A percentile compares a stretch with the other conserved stretches of the same genome.
Evolutionary conservation across 1,284 basidiomycete genomes (phyloP).

Genomic region (Afroboletus lepidellus): DNA sequence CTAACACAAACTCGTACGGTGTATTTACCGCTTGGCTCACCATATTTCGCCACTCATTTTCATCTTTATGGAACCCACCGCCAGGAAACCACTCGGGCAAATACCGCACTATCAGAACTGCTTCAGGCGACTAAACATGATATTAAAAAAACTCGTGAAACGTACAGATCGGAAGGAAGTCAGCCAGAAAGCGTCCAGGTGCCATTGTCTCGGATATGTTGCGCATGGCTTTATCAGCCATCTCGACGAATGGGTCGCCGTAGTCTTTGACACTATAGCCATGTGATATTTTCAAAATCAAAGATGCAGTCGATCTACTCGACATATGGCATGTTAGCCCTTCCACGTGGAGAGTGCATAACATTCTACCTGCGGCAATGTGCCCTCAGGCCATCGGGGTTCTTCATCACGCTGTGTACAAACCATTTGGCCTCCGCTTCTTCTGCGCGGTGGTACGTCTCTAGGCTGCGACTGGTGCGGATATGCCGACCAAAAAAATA

Average conservation of each 20-base stretch:
- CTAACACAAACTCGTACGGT: conserved; percentile 1
- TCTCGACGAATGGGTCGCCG: neutral
- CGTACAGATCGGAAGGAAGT: conserved; percentile 29
- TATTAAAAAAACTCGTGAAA: too few relatives aligned
- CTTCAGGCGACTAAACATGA: too few relatives aligned
- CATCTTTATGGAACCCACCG: too few relatives aligned
- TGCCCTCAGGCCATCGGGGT: neutral
- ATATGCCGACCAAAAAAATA: conserved; percentile 12
- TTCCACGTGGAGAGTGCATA: neutral
- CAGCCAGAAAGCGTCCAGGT: conserved; percentile 26
- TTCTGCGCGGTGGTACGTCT: neutral
- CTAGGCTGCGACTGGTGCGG: conserved; percentile 16
- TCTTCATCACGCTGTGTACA: neutral
- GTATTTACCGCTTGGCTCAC: neutral
- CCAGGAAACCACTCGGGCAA: conserved; percentile 32
- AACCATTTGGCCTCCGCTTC: neutral
- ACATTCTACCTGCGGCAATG: neutral
- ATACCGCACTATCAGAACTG: conserved; percentile 32
- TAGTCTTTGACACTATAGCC: neutral
- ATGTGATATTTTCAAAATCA: conserved; percentile 2
- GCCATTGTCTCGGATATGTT: neutral
- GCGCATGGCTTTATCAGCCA: neutral
- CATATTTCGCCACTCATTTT: too few relatives aligned
- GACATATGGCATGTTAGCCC: neutral
- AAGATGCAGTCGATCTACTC: neutral